Percentiles rank a stretch among this genome's conserved stretches.
phyloP scores from a whole-genome alignment of 257 asterid genomes.

The Asclepias syriaca region DNA sequence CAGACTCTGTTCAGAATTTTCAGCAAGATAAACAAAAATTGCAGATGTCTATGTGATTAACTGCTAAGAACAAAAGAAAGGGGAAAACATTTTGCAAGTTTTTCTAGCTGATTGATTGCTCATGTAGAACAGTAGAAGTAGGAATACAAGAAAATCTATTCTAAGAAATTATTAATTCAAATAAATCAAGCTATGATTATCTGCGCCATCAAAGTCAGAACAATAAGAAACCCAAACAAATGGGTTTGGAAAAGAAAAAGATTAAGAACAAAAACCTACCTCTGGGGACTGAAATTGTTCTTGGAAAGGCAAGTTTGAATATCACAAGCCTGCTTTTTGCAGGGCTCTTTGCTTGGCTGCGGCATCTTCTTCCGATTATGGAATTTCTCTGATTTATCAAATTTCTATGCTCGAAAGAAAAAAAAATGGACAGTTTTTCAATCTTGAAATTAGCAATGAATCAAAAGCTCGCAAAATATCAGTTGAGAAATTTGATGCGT shows the following conservation, averaged over 20 bases:
- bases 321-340: constrained; percentile 91
- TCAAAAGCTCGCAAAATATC: not conserved
- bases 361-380: constrained; percentile 34
- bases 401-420: not conserved
- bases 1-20: too few species aligned
- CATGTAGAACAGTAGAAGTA: too few species aligned
- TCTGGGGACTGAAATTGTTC: constrained; percentile 84
- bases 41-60: not conserved
- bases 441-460: not conserved
- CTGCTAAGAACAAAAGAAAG: not conserved
- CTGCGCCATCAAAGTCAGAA: not conserved
- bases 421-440: not conserved
- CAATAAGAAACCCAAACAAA: not conserved
- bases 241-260: not conserved
- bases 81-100: not conserved
- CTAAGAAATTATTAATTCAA: not conserved
- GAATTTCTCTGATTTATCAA: not conserved
- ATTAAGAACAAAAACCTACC: constrained; percentile 23
- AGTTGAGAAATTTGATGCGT: not conserved
- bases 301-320: constrained; percentile 96
- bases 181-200: not conserved
- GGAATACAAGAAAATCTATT: too few species aligned
- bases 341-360: constrained; percentile 85
- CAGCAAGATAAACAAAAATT: not conserved
- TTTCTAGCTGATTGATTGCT: too few species aligned